A percentile compares a stretch with the other conserved stretches of the same genome.
Evolutionary conservation across 1,139 yeast genomes (phyloP).

Genomic region (Lodderomyces margitis): DNA sequence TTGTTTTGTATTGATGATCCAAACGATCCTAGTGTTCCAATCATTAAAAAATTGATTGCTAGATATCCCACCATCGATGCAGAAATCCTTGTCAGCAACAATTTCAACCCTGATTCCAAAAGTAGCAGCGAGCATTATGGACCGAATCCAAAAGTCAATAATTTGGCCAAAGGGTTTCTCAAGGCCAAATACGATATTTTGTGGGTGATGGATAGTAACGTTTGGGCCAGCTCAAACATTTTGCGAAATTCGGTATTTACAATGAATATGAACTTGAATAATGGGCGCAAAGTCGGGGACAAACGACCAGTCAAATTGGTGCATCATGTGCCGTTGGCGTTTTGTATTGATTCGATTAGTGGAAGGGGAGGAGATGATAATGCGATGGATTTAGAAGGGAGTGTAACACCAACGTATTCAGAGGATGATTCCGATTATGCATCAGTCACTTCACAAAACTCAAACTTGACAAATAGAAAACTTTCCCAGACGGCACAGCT

Average conservation of each 20-base stretch:
- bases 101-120: conserved; percentile 24
- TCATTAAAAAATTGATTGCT: conserved; percentile 48
- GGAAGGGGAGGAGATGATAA: background rate
- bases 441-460: conserved; percentile 5
- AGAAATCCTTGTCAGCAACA: conserved; percentile 49
- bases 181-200: conserved; percentile 68
- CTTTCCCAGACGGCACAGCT: conserved; percentile 4
- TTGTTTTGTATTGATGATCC: conserved; percentile 71
- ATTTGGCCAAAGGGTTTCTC: conserved; percentile 73
- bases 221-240: conserved; percentile 70
- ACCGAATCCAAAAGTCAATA: conserved; percentile 88
- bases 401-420: conserved; percentile 20
- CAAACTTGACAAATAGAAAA: conserved; percentile 13
- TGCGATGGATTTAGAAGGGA: conserved; percentile 20
- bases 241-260: conserved; percentile 64
- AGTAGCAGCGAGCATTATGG: conserved; percentile 54
- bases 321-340: conserved; percentile 76
- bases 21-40: conserved; percentile 63
- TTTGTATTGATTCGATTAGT: conserved; percentile 29
- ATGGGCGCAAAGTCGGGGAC: conserved; percentile 35
- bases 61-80: conserved; percentile 62
- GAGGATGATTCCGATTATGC: conserved; percentile 8
- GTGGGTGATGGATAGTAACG: conserved; percentile 90
- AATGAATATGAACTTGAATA: conserved; percentile 46
- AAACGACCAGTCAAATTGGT: conserved; percentile 59